Evolutionary conservation across 2,329 filamentous ascomycete genomes (phyloP).

Genomic region (Chrysoporthe cubensis): DNA sequence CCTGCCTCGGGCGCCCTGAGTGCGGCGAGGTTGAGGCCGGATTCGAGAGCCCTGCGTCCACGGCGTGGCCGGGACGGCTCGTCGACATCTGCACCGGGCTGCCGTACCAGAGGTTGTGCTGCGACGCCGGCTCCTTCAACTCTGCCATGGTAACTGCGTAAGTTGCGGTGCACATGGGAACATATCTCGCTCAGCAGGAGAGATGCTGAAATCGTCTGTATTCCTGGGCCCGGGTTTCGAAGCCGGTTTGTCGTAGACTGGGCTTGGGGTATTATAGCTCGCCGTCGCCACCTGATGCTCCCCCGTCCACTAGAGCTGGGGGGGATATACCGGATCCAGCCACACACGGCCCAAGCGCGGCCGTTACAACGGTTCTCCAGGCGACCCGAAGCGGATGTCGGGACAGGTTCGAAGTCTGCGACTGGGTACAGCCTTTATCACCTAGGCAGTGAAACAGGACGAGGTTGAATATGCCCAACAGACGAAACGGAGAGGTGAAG

Average conservation of each 20-base stretch:
- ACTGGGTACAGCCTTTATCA: conserved; percentile 19
- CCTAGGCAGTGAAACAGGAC: conserved; percentile 22
- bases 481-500: conserved; percentile 17
- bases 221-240: conserved; percentile 11
- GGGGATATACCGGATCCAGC: conserved; percentile 19
- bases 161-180: conserved; percentile 65
- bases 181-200: conserved; percentile 46
- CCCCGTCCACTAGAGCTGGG: conserved; percentile 15
- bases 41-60: conserved; percentile 54
- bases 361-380: conserved; percentile 17
- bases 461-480: conserved; percentile 2
- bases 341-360: conserved; percentile 18
- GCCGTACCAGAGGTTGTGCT: conserved; percentile 63
- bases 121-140: conserved; percentile 60
- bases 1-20: conserved; percentile 53
- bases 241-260: conserved; percentile 11
- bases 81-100: conserved; percentile 57
- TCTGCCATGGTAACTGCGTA: conserved; percentile 67
- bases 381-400: conserved; percentile 17
- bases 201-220: background rate
- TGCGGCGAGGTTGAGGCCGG: conserved; percentile 52
- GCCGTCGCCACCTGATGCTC: conserved; percentile 23
- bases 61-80: conserved; percentile 52
- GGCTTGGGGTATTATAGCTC: conserved; percentile 15
- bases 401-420: conserved; percentile 20